Conservation (phyloP, 331 rosid genomes). For the Telfairia occidentalis region DNA sequence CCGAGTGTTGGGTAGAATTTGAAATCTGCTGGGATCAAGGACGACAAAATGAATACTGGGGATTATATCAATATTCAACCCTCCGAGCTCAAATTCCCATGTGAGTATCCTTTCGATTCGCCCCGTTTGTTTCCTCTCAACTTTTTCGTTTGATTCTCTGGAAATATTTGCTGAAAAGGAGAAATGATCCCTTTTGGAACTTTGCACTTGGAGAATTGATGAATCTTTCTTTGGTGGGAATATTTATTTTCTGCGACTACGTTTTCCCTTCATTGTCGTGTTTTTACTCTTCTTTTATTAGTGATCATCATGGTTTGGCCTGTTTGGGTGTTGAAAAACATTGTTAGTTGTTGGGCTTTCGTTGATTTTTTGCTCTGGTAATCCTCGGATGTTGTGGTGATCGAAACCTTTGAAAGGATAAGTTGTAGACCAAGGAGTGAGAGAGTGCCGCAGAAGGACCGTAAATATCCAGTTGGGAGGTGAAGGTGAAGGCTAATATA, state of each 20-base stretch:
- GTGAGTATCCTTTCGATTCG: constrained; percentile 8
- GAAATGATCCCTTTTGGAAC: neutral
- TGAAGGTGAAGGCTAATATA: neutral
- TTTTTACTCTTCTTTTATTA: neutral
- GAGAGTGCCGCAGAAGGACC: too few species aligned
- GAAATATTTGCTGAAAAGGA: neutral
- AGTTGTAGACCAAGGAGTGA: neutral
- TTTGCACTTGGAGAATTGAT: neutral
- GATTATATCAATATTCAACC: constrained; percentile 33
- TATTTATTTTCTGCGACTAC: neutral
- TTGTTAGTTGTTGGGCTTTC: neutral
- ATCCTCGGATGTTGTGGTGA: neutral
- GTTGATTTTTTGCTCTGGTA: neutral
- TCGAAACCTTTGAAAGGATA: neutral
- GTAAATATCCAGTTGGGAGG: neutral
- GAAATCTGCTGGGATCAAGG: neutral
- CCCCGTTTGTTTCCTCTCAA: neutral
- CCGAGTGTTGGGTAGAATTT: neutral
- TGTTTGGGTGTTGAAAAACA: neutral
- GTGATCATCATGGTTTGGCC: neutral
- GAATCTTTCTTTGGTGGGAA: neutral
- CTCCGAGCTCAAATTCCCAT: constrained; percentile 36
- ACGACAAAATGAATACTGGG: constrained; percentile 27
- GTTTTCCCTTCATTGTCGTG: neutral
- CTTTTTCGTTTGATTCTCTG: neutral